Evolutionary conservation across 2,329 filamentous ascomycete genomes (phyloP), one percentile per base, ranked within the genome.

Genomic region (Hymenoscyphus scutula): DNA sequence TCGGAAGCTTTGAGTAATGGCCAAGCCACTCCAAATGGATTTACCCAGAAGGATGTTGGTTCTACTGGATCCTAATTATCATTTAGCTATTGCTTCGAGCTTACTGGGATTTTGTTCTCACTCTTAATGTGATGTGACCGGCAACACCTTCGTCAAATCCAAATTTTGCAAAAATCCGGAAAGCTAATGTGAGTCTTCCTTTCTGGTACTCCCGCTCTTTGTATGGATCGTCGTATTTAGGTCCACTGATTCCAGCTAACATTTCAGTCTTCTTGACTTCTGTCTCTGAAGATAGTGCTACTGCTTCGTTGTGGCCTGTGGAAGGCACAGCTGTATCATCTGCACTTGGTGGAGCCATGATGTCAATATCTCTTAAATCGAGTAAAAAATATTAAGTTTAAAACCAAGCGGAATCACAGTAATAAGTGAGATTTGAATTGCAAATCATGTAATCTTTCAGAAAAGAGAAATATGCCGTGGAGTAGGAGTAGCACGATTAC

Each of bases 1-100:
- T 90, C 86, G 0, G 84, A 87, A 0, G 81, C 80, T 62, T 84
- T 87, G 53, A 90, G 83, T 2, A 72, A 62, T 13, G 71, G 71
- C 72, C 72, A 74, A 2, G 72, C 71, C 25, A 74, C 71, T 19
- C 72, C 73, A 58, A 74, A 74, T 15, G 73, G 73, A 48, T 74
- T 74, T 4, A 74, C 73, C 73, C 73, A 74, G 30, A 74, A 74
- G 29, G 63, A 66, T 10, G 67, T 68, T 29, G 72, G 70, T n/a
- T 74, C 71, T 34, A 74, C 71, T 0, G 73, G 73, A 64, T 74
- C 73, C 72, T 74, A 45, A 48, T 34, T 17, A n/a, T 19, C 45
- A 63, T 6, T 54, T 19, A 54, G 51, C 4, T 27, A n/a, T 5
- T 17, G 25, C 29, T n/a, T n/a, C 17, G 2, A 54, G 25, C 2